Evolutionary conservation across 2,329 filamentous ascomycete genomes (phyloP).

Genomic region (Aspergillus vadensis): DNA sequence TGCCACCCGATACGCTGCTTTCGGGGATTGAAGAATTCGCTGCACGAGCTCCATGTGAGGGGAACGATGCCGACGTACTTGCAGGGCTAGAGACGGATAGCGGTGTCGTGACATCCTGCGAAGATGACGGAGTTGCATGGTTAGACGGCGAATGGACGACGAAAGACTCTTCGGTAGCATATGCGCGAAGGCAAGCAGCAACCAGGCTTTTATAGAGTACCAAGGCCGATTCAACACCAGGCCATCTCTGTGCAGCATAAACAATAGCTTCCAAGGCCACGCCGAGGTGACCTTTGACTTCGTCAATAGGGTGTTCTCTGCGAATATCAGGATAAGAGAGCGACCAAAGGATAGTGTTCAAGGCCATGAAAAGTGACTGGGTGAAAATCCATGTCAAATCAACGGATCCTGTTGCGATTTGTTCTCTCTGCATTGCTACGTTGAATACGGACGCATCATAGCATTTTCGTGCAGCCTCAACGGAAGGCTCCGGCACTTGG

Average conservation of each 20-base stretch:
- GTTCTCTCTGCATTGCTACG: conserved; percentile 76
- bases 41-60: conserved; percentile 36
- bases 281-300: conserved; percentile 74
- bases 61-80: conserved; percentile 40
- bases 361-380: conserved; percentile 82
- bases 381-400: conserved; percentile 96
- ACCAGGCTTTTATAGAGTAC: conserved; percentile 86
- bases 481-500: conserved; percentile 82
- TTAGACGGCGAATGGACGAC: conserved; percentile 52
- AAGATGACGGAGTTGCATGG: conserved; percentile 44
- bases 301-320: conserved; percentile 68
- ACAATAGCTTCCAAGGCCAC: conserved; percentile 77
- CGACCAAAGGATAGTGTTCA: conserved; percentile 90
- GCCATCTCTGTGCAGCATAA: conserved; percentile 84
- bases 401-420: conserved; percentile 72
- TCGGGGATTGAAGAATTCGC: conserved; percentile 32
- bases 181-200: conserved; percentile 83
- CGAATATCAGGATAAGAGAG: conserved; percentile 85
- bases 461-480: conserved; percentile 75
- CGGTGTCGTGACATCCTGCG: conserved; percentile 42
- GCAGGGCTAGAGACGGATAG: conserved; percentile 46
- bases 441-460: conserved; percentile 82
- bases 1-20: conserved; percentile 30
- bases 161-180: conserved; percentile 63
- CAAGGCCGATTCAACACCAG: conserved; percentile 80